These are phyloP conservation scores for Asterella californica DNA, from an alignment of 225 moss, liverwort and hornwort species.

Conservation along the genomic window DNA sequence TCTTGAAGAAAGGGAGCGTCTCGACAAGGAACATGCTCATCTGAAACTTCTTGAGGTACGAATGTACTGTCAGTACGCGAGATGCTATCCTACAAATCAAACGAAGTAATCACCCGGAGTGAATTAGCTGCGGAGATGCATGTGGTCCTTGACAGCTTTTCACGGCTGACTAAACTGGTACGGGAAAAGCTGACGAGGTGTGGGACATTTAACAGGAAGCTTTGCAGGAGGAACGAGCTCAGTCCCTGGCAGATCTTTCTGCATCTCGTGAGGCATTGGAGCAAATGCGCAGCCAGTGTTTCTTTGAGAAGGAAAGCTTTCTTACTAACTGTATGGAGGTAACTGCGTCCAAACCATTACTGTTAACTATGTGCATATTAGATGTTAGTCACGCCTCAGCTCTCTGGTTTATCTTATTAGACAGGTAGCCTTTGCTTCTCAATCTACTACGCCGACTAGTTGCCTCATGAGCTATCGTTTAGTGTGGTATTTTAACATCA, in stretches of 20 bases:
- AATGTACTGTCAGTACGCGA: background rate
- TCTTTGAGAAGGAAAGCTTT: slow-evolving; percentile 49
- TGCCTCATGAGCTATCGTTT: background rate
- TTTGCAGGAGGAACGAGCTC: slow-evolving; percentile 39
- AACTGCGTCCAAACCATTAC: background rate
- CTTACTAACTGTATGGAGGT: slow-evolving; percentile 44
- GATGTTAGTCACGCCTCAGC: background rate
- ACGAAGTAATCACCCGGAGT: background rate
- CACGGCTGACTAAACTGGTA: background rate
- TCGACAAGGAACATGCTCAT: slow-evolving; percentile 44
- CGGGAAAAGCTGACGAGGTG: background rate
- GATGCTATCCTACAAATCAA: background rate
- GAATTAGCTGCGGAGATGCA: too few species aligned
- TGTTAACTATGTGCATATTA: background rate
- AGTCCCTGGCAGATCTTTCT: slow-evolving; percentile 46
- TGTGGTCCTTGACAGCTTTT: background rate
- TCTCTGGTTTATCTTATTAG: background rate
- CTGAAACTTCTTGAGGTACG: slow-evolving; percentile 49
- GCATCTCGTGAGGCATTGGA: slow-evolving; percentile 43
- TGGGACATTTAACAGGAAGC: slow-evolving; percentile 28
- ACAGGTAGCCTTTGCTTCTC: background rate
- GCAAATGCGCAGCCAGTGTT: slow-evolving; percentile 38
- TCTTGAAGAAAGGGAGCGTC: slow-evolving; percentile 45
- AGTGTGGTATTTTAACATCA: background rate
- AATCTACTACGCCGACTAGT: background rate